Base-by-base conservation (phyloP, 1,139 yeast genomes). In the Yamadazyma blattariae region DNA sequence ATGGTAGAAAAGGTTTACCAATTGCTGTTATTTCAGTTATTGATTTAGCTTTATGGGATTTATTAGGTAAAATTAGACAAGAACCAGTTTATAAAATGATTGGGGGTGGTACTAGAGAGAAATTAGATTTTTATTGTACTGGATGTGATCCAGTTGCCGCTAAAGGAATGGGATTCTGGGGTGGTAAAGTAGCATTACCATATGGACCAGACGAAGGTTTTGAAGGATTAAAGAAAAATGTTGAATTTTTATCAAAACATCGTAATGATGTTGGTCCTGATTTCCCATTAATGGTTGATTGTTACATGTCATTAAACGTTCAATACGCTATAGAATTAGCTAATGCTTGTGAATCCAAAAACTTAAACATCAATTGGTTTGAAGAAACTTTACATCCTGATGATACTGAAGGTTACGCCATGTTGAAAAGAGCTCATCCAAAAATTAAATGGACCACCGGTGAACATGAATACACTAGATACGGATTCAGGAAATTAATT, bases 301-400 rank as follows among this genome's bases (percentile, higher is more conserved):
- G 76, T 50, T 70, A 71, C 59, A 70, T 71, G 76, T 61, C 74
- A 6, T 52, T 70, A 40, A 70, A 64, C 37, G 76, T 70, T 13
- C 58, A 69, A 15, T 70, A 71, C 40, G 62, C 66, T n/a, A 69
- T 71, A 44, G 71, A 70, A 32, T 56, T 70, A 30, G 70, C 66
- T 24, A 55, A 56, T 35, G 74, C 71, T 12, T 60, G 71, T 22
- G n/a, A n/a, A n/a, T 5, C 19, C 19, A 53, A 58, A 36, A 69
- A 70, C 42, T 54, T 70, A 44, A 62, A 69, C 45, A 67, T 70
- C 50, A 71, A 70, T 52, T 70, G 76, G 76, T 70, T 66, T 51
- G 76, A 71, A 47, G 76, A 71, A 48, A 69, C 68, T 29, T 57
- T 71, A 35, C 75, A 68, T 45, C 77, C 77, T 27, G 77, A 71